phyloP scores from a whole-genome alignment of 1,284 basidiomycete species.

The Cryptococcus amylolentus region DNA sequence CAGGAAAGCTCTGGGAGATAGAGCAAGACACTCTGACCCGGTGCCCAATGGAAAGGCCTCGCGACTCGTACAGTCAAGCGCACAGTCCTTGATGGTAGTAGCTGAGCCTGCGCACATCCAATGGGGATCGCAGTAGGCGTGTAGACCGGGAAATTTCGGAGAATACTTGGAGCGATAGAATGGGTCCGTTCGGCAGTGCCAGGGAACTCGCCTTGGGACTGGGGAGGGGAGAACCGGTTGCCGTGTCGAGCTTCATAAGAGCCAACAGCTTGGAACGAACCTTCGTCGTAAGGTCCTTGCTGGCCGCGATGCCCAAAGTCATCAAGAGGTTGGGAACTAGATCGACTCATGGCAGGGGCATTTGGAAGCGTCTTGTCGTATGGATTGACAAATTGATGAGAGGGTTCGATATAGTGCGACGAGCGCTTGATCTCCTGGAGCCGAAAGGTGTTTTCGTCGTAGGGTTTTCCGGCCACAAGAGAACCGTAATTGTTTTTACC shows the following conservation, averaged over 20 bases:
- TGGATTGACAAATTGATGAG: not conserved
- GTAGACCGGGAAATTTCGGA: not conserved
- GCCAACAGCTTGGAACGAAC: conserved; percentile 28
- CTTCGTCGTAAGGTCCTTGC: conserved; percentile 25
- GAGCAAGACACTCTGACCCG: conserved; percentile 64
- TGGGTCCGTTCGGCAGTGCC: not conserved
- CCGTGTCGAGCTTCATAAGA: conserved; percentile 21
- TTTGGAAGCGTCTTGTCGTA: conserved; percentile 29
- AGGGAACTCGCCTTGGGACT: not conserved
- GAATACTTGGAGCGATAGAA: not conserved
- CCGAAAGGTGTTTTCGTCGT: conserved; percentile 18
- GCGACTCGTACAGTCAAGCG: conserved; percentile 68
- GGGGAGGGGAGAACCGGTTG: not conserved
- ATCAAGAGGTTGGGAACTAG: not conserved
- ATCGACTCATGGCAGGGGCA: conserved; percentile 1
- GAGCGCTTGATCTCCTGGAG: conserved; percentile 20
- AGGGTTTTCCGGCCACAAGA: conserved; percentile 19
- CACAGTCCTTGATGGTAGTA: conserved; percentile 72
- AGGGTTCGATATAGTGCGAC: not conserved
- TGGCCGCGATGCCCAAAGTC: conserved; percentile 16
- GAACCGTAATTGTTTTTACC: conserved; percentile 3
- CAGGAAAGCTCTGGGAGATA: conserved; percentile 66
- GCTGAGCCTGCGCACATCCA: conserved; percentile 67
- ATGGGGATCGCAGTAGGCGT: conserved; percentile 34
- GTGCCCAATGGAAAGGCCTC: conserved; percentile 63